These are phyloP conservation scores for Knoxdaviesia capensis DNA, from an alignment of 2,329 filamentous ascomycete species.

Conservation along the genomic window DNA sequence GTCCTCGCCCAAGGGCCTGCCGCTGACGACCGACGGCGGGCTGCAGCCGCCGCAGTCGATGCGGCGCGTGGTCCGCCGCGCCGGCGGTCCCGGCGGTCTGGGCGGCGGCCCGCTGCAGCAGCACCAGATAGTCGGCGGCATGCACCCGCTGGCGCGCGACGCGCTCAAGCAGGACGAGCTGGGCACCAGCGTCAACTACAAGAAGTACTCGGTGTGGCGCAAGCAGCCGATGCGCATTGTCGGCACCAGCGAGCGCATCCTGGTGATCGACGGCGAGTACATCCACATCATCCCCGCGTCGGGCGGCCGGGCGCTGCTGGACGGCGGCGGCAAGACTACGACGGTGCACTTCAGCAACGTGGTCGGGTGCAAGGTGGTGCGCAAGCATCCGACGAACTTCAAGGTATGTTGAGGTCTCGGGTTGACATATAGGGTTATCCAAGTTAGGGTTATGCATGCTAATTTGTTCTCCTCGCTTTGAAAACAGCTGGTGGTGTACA, in stretches of 20 bases:
- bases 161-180: conserved; percentile 38
- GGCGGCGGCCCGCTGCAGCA: conserved; percentile 4
- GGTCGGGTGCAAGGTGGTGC: conserved; percentile 61
- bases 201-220: conserved; percentile 62
- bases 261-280: conserved; percentile 71
- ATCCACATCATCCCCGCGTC: conserved; percentile 64
- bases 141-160: conserved; percentile 48
- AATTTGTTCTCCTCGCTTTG: no score
- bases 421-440: not conserved
- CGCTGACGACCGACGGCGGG: conserved; percentile 21
- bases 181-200: conserved; percentile 37
- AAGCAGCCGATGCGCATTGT: conserved; percentile 71
- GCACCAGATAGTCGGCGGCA: conserved; percentile 15
- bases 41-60: conserved; percentile 15
- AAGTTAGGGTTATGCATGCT: no score
- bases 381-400: conserved; percentile 64
- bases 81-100: no score
- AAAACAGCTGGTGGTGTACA: conserved; percentile 52
- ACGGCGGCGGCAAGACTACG: conserved; percentile 49
- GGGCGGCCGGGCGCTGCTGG: conserved; percentile 43
- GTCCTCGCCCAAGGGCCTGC: conserved; percentile 45
- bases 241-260: conserved; percentile 51
- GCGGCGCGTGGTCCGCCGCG: no score
- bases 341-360: conserved; percentile 70
- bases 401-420: conserved; percentile 29